Conservation (phyloP, 345 rosid genomes). For the Boechera divaricarpa region DNA sequence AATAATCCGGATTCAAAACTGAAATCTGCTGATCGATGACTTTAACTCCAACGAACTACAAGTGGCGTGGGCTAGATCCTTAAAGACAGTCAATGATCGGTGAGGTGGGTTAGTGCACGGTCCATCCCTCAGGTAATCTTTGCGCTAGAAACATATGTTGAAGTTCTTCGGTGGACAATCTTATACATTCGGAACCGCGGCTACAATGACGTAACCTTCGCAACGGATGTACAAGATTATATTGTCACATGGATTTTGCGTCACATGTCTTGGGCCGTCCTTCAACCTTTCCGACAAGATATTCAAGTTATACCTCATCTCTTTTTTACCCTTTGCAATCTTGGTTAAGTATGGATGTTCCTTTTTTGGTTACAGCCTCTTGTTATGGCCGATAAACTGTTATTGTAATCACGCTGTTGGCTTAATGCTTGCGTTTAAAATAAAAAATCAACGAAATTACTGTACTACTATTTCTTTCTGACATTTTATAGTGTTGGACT, state of each 20-base stretch:
- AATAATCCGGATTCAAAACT: not conserved
- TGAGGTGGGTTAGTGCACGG: no score
- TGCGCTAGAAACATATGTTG: not conserved
- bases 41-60: not conserved
- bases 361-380: not conserved
- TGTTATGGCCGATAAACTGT: not conserved
- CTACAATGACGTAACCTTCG: not conserved
- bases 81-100: not conserved
- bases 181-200: not conserved
- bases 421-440: not conserved
- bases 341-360: not conserved
- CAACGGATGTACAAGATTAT: not conserved
- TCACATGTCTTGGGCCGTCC: not conserved
- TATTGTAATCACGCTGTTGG: not conserved
- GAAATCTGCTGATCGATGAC: not conserved
- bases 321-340: not conserved
- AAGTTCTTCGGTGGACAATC: not conserved
- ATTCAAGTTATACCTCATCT: not conserved
- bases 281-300: not conserved
- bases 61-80: not conserved
- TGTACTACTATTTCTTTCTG: not conserved
- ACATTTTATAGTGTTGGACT: not conserved
- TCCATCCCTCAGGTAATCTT: no score
- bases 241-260: not conserved
- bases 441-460: not conserved